Base-by-base conservation (phyloP, 2,329 filamentous ascomycete species). In the Neonectria ditissima region DNA sequence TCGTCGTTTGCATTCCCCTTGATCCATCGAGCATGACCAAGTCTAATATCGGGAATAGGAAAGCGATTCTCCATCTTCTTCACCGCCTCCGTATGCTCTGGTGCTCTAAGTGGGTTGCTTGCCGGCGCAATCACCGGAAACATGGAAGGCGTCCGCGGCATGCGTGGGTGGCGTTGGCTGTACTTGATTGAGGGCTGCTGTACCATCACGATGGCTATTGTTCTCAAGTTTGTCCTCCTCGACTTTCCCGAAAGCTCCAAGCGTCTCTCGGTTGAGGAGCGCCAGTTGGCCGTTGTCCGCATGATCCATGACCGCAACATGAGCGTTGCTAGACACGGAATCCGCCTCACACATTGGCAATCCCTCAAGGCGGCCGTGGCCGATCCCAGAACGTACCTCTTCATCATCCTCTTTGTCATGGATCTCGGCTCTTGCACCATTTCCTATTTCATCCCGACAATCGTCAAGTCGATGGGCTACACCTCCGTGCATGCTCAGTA, bases 161-260 rank as follows among this genome's bases (percentile, higher is more conserved):
- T 91, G 0, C 78, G 78, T 30, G 78, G 77, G n/a, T 92, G 89
- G 89, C 81, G 89, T 6, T 91, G 90, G 89, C 89, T 91, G 60
- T 92, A 91, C 64, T 84, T 84, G 8, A 86, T 92, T 18, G 90
- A 92, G 74, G 90, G 90, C 20, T 86, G 90, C 69, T 84, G 90
- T 67, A 81, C 79, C 9, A 65, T 76, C 61, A 79, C 80, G 3
- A 76, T 91, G 0, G 81, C 84, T 0, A 22, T 91, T 5, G 79
- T 90, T 22, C 76, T 83, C 3, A 90, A 89, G 74, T 69, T 89
- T 69, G 88, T 88, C 0, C 76, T 92, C n/a, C 90, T 89, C 2
- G 89, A 92, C 75, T 84, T 88, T 0, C 89, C 90, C 0, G 86
- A 83, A 45, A 89, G 87, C 0, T 89, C 89, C 0, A 78, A 80